Evolutionary conservation across 2,329 filamentous ascomycete genomes (phyloP).

Genomic region (Xylariales sp.): DNA sequence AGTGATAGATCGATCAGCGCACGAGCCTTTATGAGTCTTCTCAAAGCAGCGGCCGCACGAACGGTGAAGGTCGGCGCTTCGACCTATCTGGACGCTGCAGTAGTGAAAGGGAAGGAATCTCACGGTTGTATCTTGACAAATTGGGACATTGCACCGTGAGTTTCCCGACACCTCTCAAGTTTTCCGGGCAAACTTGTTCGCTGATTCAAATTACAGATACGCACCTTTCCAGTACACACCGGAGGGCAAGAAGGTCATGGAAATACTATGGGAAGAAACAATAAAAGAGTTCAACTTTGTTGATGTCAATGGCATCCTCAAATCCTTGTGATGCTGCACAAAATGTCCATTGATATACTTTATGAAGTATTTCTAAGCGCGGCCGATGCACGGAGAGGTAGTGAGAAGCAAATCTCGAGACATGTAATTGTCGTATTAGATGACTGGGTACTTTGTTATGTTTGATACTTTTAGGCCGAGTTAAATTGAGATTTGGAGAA

Average conservation of each 20-base stretch:
- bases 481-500: no score
- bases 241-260: neutral
- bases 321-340: no score
- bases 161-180: neutral
- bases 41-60: neutral
- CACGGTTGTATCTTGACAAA: conserved; percentile 1
- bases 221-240: conserved; percentile 1
- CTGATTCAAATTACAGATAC: neutral
- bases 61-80: neutral
- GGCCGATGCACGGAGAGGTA: no score
- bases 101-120: neutral
- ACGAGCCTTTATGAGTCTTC: neutral
- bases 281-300: conserved; percentile 1
- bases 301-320: conserved; percentile 3
- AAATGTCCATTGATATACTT: no score
- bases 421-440: no score
- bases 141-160: conserved; percentile 1
- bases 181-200: neutral
- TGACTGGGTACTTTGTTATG: no score
- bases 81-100: conserved; percentile 1
- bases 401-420: no score
- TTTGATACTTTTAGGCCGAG: no score
- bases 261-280: conserved; percentile 2
- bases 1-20: neutral
- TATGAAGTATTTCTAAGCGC: no score